A percentile compares a stretch with the other conserved stretches of the same genome.
These are phyloP conservation scores for Penicillium vulpinum DNA, from an alignment of 2,329 filamentous ascomycete species.

Conservation along the genomic window DNA sequence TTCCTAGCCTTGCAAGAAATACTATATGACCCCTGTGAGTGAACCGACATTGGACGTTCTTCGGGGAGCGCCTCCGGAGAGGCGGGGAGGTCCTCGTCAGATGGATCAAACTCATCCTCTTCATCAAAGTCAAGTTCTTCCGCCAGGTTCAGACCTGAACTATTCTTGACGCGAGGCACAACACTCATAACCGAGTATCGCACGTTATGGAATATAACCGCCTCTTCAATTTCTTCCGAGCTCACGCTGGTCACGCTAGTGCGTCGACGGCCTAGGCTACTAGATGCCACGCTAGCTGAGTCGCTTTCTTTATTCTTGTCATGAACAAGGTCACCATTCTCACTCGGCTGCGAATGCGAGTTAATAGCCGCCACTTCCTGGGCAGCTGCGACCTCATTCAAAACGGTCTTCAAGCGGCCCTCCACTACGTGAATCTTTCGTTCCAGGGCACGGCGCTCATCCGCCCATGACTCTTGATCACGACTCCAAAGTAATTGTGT, in stretches of 20 bases:
- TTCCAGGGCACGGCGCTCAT: conserved; percentile 78
- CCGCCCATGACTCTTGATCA: conserved; percentile 82
- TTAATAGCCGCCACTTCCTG: conserved; percentile 37
- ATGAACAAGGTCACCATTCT: conserved; percentile 61
- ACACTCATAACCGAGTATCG: conserved; percentile 70
- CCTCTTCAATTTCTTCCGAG: conserved; percentile 51
- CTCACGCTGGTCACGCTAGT: conserved; percentile 56
- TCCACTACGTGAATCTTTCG: conserved; percentile 88
- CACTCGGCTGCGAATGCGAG: conserved; percentile 48
- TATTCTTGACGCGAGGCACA: conserved; percentile 57
- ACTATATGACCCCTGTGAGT: conserved; percentile 39
- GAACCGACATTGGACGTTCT: conserved; percentile 44
- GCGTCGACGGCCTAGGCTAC: conserved; percentile 64
- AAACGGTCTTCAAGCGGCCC: conserved; percentile 74
- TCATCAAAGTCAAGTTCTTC: conserved; percentile 88
- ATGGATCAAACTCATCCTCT: conserved; percentile 63
- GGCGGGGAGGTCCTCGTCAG: conserved; percentile 68
- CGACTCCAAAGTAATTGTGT: conserved; percentile 78
- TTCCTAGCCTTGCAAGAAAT: conserved; percentile 46
- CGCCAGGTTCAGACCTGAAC: conserved; percentile 71
- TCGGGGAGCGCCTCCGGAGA: conserved; percentile 47
- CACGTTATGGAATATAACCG: conserved; percentile 55
- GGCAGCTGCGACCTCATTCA: conserved; percentile 71
- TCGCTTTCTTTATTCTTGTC: conserved; percentile 66
- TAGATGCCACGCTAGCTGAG: conserved; percentile 69